Evolutionary conservation across 164 flowering plant genomes (phyloP).

Genomic region (Dillenia suffruticosa): DNA sequence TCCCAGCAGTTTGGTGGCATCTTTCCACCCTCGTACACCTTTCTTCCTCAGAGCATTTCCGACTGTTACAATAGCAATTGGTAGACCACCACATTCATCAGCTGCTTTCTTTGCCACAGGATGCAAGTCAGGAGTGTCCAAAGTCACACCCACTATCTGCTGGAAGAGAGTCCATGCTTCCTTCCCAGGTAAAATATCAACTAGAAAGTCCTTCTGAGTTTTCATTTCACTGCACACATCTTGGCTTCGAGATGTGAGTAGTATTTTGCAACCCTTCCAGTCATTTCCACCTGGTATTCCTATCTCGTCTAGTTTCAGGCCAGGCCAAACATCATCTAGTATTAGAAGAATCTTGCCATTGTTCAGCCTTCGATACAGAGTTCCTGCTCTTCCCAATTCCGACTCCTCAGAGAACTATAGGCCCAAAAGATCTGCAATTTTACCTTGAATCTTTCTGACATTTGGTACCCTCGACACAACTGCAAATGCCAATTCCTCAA

Average conservation of each 20-base stretch:
- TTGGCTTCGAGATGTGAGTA: conserved; percentile 14
- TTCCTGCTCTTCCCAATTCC: conserved; percentile 2
- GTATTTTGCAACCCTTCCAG: conserved; percentile 10
- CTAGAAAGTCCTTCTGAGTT: not conserved
- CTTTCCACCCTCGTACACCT: not conserved
- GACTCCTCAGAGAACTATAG: not conserved
- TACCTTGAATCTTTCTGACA: conserved; percentile 8
- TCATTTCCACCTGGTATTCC: conserved; percentile 17
- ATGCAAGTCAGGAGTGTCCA: not conserved
- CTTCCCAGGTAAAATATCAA: not conserved
- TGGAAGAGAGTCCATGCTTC: not conserved
- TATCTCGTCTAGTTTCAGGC: conserved; percentile 10
- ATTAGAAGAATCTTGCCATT: conserved; percentile 20
- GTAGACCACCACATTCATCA: not conserved
- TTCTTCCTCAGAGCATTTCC: not conserved
- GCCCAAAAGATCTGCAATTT: conserved; percentile 12
- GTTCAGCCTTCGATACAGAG: conserved; percentile 3
- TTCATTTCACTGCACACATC: conserved; percentile 12
- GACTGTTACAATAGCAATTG: not conserved
- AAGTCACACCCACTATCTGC: not conserved
- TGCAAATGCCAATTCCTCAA: conserved; percentile 15
- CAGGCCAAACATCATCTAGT: conserved; percentile 33
- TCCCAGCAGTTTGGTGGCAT: not conserved
- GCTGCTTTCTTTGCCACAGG: not conserved
- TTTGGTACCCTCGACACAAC: conserved; percentile 10